These are phyloP conservation scores for Malus domestica DNA, from an alignment of 306 rosid species.

Conservation along the genomic window DNA sequence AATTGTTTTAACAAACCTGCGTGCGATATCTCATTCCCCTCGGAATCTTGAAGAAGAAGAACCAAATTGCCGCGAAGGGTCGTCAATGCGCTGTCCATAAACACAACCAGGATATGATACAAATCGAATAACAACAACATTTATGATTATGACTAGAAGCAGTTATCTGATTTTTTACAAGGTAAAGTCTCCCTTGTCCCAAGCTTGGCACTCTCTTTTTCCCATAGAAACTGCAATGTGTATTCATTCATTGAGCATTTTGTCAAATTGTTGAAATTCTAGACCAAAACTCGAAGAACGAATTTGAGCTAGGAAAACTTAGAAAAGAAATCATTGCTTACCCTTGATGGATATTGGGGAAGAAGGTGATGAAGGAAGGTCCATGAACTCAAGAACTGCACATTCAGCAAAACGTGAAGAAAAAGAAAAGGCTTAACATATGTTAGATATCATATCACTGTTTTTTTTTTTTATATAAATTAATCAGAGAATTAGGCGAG, in stretches of 20 bases:
- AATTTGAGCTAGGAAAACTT: neutral
- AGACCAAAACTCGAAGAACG: neutral
- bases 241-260: neutral
- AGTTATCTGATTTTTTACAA: slow-evolving; percentile 42
- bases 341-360: slow-evolving; percentile 62
- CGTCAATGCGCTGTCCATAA: slow-evolving; percentile 58
- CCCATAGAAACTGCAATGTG: slow-evolving; percentile 81
- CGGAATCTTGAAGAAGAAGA: slow-evolving; percentile 48
- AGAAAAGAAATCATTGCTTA: slow-evolving; percentile 21
- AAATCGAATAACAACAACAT: neutral
- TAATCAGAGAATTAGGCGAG: neutral
- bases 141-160: neutral
- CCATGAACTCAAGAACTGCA: slow-evolving; percentile 64
- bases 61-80: slow-evolving; percentile 68
- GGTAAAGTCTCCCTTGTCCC: slow-evolving; percentile 64
- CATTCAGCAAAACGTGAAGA: neutral
- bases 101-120: slow-evolving; percentile 9
- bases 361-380: slow-evolving; percentile 42
- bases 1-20: slow-evolving; percentile 38
- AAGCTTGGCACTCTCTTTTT: slow-evolving; percentile 47
- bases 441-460: too few relatives aligned
- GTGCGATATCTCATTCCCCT: slow-evolving; percentile 60
- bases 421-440: slow-evolving; percentile 3
- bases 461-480: too few relatives aligned
- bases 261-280: neutral